Evolutionary conservation across 2,329 filamentous ascomycete species (phyloP), one percentile per base, ranked within the genome.

Genomic region (Simplicillium aogashimaense): DNA sequence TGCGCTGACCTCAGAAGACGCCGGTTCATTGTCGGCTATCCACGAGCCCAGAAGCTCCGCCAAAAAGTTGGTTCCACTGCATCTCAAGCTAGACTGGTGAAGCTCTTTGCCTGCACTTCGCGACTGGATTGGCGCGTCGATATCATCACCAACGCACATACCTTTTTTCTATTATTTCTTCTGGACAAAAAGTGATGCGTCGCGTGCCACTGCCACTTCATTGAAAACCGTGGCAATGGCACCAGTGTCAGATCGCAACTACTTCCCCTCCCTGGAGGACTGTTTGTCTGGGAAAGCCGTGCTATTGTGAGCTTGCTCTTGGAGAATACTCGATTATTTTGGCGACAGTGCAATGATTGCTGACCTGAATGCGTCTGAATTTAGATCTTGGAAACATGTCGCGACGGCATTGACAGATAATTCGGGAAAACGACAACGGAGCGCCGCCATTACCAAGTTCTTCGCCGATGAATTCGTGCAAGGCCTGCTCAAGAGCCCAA

Each of bases 231-330:
- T 60, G 67, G 69, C 64, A 68, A 88, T 87, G 83, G 82, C 79
- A 68, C 73, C 80, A 63, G 67, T 76, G 57, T 73, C 76, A 55
- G 81, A 83, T 65, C 68, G 70, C 56, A 70, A 75, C 59, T 92
- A 89, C 66, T 84, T 94, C 55, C 86, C 89, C 56, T 78, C 87
- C 56, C 72, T 95, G 63, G 83, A 87, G 63, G 80, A 84, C 58
- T 94, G 86, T 66, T 74, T 97, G 55, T 81, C 77, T 53, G 86
- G 86, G 65, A 81, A 90, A 60, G 76, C 76, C 54, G 74, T 83
- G 57, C 71, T 95, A 54, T 74, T 95, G 84, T 94, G 73, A 59
- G 81, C 71, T 47, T 42, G 31, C 41, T 30, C 39, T 38, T 40
- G 5, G 20, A 25, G 20, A 25, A 25, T 25, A 9, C 20, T 25